Evolutionary conservation across 2,329 filamentous ascomycete species (phyloP), one percentile per base, ranked within the genome.

Genomic region (Lecanicillium sp.): DNA sequence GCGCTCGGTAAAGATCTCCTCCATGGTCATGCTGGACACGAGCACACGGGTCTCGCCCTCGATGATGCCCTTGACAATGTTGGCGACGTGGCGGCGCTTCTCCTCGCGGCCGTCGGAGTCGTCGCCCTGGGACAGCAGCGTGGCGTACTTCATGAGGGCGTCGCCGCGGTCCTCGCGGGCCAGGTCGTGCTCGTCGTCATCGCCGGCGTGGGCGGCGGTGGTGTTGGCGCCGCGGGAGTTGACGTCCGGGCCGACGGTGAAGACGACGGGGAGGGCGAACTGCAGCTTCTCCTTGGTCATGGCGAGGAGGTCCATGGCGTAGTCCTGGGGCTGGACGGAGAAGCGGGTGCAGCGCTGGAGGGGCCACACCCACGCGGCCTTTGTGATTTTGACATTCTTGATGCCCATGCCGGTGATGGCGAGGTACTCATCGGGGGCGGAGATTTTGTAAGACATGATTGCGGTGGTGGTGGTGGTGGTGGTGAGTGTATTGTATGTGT

Each of bases 201-300:
- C 54, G 21, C 40, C 49, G 12, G 54, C 55, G 1, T 43, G 37
- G n/a, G 54, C 54, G 1, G 46, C 32, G 35, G 54, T 55, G 9
- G 54, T 55, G 55, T 76, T 75, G 41, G 69, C 70, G 9, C 75
- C 76, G 23, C 77, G 70, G 33, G 70, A 67, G 53, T 84, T 82
- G 53, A 91, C 81, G 53, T 89, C 81, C 0, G 89, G 88, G 12
- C 88, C 88, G 51, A 93, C 84, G 30, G 88, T 93, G 68, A 93
- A 93, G 53, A 93, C 86, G 10, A 89, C 87, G 2, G 87, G 88
- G 0, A 93, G 77, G 5, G 82, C 75, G 62, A 93, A 90, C 54
- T 90, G 86, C 3, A 93, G 75, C 65, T 94, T 94, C 69, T 94
- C 89, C 58, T 84, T 81, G 15, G 88, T 94, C 88, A 94, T 95